Evolutionary conservation across 768 basidiomycete species (phyloP).

Genomic region (Mrakia frigida): DNA sequence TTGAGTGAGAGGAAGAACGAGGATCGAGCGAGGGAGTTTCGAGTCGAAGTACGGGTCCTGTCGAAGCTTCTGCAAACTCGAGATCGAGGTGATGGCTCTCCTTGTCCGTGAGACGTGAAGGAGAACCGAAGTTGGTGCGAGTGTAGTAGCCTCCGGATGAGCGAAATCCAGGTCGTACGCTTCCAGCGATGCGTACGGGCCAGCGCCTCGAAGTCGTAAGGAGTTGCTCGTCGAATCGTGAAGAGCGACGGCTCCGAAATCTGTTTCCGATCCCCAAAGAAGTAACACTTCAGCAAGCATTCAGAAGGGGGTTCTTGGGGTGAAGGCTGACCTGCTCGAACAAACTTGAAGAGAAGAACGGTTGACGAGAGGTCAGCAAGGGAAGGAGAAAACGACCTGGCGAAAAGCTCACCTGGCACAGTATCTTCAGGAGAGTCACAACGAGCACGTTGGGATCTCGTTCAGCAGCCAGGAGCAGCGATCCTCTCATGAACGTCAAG

Average conservation of each 20-base stretch:
- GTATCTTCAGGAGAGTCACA: background rate
- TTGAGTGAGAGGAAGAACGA: constrained; percentile 12
- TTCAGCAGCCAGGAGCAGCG: background rate
- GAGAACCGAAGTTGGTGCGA: background rate
- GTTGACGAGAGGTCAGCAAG: background rate
- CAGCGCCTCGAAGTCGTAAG: background rate
- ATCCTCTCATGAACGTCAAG: background rate
- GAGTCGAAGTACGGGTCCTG: background rate
- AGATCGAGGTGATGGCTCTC: background rate
- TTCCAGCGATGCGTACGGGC: background rate
- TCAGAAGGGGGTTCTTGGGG: background rate
- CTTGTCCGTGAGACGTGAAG: constrained; percentile 3
- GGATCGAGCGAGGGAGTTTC: background rate
- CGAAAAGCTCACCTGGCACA: constrained; percentile 5
- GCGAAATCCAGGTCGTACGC: background rate
- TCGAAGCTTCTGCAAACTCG: background rate
- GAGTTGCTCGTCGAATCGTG: background rate
- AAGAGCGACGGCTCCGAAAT: constrained; percentile 7
- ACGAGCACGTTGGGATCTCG: background rate
- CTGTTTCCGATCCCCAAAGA: too few species aligned
- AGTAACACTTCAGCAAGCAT: background rate
- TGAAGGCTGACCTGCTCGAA: background rate
- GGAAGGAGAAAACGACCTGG: background rate
- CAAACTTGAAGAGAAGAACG: background rate
- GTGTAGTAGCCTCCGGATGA: background rate